Conservation (phyloP, 768 basidiomycete species). For the Pisolithus microcarpus region DNA sequence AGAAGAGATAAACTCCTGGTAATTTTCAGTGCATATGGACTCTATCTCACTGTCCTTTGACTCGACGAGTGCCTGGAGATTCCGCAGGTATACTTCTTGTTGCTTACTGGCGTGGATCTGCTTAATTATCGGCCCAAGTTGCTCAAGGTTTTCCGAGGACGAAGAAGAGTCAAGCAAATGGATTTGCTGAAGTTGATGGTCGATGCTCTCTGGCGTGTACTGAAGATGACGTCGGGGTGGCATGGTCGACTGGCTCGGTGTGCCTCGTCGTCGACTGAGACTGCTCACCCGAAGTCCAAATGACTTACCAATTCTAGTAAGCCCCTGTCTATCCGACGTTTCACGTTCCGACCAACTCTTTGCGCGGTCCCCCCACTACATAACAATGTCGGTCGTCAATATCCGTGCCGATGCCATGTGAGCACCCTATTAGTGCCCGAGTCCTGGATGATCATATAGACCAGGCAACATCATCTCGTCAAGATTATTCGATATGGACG, state of each 20-base stretch:
- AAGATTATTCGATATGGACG: conserved; percentile 81
- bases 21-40: conserved; percentile 91
- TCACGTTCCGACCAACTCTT: conserved; percentile 1
- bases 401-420: conserved; percentile 37
- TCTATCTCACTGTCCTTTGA: conserved; percentile 97
- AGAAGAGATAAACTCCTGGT: conserved; percentile 95
- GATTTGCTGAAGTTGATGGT: conserved; percentile 87
- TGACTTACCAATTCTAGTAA: too few species aligned
- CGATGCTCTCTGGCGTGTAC: conserved; percentile 78
- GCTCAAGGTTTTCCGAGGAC: conserved; percentile 90
- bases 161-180: conserved; percentile 84
- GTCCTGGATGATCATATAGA: background rate
- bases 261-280: too few species aligned
- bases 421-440: conserved; percentile 6
- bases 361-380: background rate
- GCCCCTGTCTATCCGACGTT: background rate
- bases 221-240: conserved; percentile 65
- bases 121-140: conserved; percentile 91
- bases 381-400: conserved; percentile 25
- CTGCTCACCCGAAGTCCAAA: too few species aligned
- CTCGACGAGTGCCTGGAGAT: conserved; percentile 80
- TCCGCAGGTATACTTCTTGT: conserved; percentile 84
- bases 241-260: conserved; percentile 35
- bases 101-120: conserved; percentile 83
- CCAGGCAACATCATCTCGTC: background rate